Evolutionary conservation across 2,329 filamentous ascomycete genomes (phyloP), one percentile per base, ranked within the genome.

Genomic region (Calonectria fujianensis): DNA sequence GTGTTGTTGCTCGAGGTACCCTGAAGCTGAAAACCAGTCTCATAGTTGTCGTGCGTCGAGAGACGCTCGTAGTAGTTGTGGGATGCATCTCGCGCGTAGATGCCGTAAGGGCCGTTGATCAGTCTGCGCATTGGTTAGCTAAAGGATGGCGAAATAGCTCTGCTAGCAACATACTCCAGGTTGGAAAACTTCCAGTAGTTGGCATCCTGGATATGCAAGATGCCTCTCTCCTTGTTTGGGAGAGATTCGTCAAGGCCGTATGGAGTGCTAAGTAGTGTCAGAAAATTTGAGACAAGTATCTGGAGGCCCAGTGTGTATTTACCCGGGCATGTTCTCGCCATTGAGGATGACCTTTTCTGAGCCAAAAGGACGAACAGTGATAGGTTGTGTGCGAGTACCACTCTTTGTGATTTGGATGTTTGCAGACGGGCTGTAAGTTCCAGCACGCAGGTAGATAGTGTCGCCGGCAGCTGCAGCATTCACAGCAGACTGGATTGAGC

Each of bases 371-470:
- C 83, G 82, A 37, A 89, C 78, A 0, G 86, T 87, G 63, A 86
- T 86, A 1, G 86, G 87, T 2, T 83, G 80, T 0, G 83, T 81
- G 18, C 82, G 76, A 0, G 84, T 87, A 32, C 88, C 88, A 41
- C 84, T 85, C 70, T 86, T 86, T 54, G 82, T 86, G 79, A 89
- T 84, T 76, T 89, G 86, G 59, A 89, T 87, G 79, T 89, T 89
- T 45, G 83, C 85, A 0, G 85, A 86, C 0, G 85, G 86, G 51
- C 83, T 80, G 81, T 89, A 89, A n/a, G 83, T 88, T 69, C 88
- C 87, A 11, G 87, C 86, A 10, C 86, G 85, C 4, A 89, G 82
- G 57, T 86, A 85, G 48, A 89, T 87, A 9, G 82, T 86, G 71
- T 88, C 87, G 8, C 88, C 88, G 35, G 88, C 86, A 10, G 82